phyloP scores from a whole-genome alignment of 148 eudicot species.

The Oxyria digyna region DNA sequence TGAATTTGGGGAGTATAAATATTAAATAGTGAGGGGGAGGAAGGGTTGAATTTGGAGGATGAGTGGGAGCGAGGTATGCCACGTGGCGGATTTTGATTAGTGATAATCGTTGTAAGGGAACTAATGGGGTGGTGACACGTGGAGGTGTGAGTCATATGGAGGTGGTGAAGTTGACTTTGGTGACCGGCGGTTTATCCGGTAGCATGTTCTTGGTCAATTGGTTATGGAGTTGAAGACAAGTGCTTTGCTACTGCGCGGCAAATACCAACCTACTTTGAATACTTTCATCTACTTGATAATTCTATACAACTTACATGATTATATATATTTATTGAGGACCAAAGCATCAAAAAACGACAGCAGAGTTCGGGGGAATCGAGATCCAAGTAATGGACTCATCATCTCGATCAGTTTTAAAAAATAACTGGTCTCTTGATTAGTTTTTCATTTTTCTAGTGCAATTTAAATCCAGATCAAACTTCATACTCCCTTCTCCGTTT shows the following conservation, averaged over 20 bases:
- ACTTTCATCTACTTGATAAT: too few species aligned
- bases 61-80: background rate
- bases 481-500: too few species aligned
- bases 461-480: too few species aligned
- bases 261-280: background rate
- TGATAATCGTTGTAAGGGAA: background rate
- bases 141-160: background rate
- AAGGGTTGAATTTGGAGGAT: background rate
- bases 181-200: background rate
- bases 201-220: background rate
- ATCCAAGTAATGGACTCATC: background rate
- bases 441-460: too few species aligned
- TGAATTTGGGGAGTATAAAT: background rate
- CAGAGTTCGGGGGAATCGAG: background rate
- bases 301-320: too few species aligned
- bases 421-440: too few species aligned
- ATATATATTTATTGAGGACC: background rate
- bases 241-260: constrained; percentile 1
- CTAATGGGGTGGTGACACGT: background rate
- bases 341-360: constrained; percentile 2
- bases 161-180: background rate
- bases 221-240: background rate
- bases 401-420: background rate
- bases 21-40: background rate
- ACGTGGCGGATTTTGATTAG: constrained; percentile 1